A percentile compares a stretch with the other conserved stretches of the same genome.
Evolutionary conservation across 495 filamentous ascomycete genomes (phyloP).

Genomic region (Stereocaulon alpinum): DNA sequence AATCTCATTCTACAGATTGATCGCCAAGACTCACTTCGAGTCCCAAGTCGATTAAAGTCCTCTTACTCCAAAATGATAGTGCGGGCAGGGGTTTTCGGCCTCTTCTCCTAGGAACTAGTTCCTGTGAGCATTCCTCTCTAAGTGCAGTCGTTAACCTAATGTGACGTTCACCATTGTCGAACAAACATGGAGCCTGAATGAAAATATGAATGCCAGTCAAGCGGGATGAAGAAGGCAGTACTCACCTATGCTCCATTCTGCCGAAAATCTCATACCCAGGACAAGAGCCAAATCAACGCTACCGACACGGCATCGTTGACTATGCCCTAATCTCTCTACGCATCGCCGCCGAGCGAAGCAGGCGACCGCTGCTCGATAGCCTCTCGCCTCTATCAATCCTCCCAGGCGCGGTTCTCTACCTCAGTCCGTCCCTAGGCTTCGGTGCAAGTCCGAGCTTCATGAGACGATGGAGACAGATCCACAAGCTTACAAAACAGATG

Average conservation of each 20-base stretch:
- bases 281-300: constrained; percentile 52
- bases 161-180: no score
- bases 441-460: constrained; percentile 53
- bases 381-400: constrained; percentile 59
- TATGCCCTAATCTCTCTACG: constrained; percentile 73
- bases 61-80: no score
- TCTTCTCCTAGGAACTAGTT: no score
- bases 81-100: no score
- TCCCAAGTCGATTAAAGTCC: no score
- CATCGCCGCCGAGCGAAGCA: constrained; percentile 60
- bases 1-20: no score
- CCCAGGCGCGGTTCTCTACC: constrained; percentile 56
- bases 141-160: no score
- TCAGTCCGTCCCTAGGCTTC: constrained; percentile 54
- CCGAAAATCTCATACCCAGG: constrained; percentile 66
- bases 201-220: no score
- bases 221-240: no score
- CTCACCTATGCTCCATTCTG: constrained; percentile 70
- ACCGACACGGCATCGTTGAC: constrained; percentile 64
- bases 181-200: no score
- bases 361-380: constrained; percentile 46
- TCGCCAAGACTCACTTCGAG: no score
- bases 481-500: constrained; percentile 56
- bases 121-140: no score
- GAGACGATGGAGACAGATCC: constrained; percentile 62